Evolutionary conservation across 768 basidiomycete genomes (phyloP), one percentile per base, ranked within the genome.

Genomic region (Phlegmacium glaucopus): DNA sequence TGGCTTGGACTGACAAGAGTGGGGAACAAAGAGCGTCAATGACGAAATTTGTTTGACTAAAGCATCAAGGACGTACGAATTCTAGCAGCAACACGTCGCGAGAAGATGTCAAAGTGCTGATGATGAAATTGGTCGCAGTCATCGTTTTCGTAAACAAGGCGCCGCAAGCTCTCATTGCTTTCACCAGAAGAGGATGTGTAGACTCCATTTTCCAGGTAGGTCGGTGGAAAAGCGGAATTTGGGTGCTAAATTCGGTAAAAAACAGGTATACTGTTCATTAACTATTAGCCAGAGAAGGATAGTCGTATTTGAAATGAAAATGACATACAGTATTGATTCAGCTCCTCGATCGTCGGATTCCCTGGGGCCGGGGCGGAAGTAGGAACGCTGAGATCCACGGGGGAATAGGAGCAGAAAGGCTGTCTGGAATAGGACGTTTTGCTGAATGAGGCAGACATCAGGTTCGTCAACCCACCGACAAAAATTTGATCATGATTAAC

Each of bases 101-200:
- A 43, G 68, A 70, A 29, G 59, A 69, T 17, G 59, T 66, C 53
- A 78, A 63, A 17, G 68, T 72, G 39, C 65, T 69, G 35, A 67
- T 70, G 53, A 80, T 78, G 63, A 79, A 84, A 35, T 64, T 64
- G 45, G 64, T 54, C 2, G 80, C 78, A 27, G 61, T 66, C n/a
- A 65, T 64, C 9, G 72, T 79, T 58, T 72, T 77, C 40, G 74
- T 75, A 59, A 77, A 81, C 43, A 80, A 66, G 18, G 77, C 86
- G 48, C 79, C 85, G 61, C 76, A 83, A 16, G 76, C 80, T 61
- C 77, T 76, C 80, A 80, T 81, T 17, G 75, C 72, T 15, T 67
- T 73, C 38, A 81, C 59, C 34, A 80, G 76, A 52, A 79, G 67
- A 4, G 67, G 70, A 28, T 75, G 78, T 49, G 78, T 79, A 28